Conservation (phyloP, 1,284 basidiomycete species). For the Tilletia walkeri region DNA sequence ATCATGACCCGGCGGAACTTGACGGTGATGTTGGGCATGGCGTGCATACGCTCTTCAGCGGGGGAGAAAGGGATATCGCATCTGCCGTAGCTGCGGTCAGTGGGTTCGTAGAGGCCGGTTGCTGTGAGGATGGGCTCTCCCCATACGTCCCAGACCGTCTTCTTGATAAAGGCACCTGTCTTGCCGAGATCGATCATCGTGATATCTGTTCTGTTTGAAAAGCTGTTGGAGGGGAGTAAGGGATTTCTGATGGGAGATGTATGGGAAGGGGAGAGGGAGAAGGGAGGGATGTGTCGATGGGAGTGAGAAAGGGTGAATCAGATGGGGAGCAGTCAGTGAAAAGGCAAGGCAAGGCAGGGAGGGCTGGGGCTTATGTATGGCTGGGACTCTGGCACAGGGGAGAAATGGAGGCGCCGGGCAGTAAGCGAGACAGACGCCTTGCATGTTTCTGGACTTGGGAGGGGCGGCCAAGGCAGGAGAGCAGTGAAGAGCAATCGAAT, state of each 20-base stretch:
- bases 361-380: too few species aligned
- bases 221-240: background rate
- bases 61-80: constrained; percentile 43
- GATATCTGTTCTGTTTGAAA: background rate
- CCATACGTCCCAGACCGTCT: constrained; percentile 43
- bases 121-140: constrained; percentile 34
- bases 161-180: constrained; percentile 19
- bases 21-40: constrained; percentile 44
- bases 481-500: too few species aligned
- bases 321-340: background rate
- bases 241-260: background rate
- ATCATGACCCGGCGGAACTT: constrained; percentile 45
- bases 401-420: too few species aligned
- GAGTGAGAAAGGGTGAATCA: background rate
- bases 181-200: constrained; percentile 16
- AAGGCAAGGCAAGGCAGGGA: too few species aligned
- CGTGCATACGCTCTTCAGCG: constrained; percentile 51
- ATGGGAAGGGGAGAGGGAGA: background rate
- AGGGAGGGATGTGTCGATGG: background rate
- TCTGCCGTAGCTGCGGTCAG: constrained; percentile 44
- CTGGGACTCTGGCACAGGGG: too few species aligned
- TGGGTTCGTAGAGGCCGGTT: constrained; percentile 34
- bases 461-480: too few species aligned
- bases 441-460: too few species aligned
- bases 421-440: too few species aligned